phyloP scores from a whole-genome alignment of 768 basidiomycete species.

The Tubosaeta sp. region DNA sequence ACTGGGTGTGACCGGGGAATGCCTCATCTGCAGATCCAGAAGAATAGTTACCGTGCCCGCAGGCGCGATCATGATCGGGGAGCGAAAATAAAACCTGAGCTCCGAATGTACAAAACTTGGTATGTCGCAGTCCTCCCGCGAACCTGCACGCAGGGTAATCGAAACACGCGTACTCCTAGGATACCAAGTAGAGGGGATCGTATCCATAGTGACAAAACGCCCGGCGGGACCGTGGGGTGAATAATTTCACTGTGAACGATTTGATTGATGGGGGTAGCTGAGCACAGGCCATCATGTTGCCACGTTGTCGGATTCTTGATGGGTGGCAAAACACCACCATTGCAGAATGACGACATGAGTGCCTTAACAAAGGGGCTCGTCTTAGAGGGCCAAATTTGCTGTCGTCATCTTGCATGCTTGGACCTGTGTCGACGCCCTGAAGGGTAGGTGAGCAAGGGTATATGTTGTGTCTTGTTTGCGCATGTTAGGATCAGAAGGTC shows the following conservation, averaged over 20 bases:
- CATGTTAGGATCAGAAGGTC: constrained; percentile 29
- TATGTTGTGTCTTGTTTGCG: constrained; percentile 18
- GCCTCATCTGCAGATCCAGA: constrained; percentile 15
- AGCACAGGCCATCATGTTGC: constrained; percentile 10
- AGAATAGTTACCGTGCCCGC: constrained; percentile 4
- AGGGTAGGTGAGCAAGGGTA: not conserved
- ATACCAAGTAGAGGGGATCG: not conserved
- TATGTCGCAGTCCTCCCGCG: constrained; percentile 2
- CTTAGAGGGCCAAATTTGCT: not conserved
- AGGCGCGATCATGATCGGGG: constrained; percentile 22
- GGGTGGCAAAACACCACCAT: constrained; percentile 7
- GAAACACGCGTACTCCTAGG: not conserved
- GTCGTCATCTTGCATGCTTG: not conserved
- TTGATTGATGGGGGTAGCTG: constrained; percentile 3
- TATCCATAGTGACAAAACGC: not conserved
- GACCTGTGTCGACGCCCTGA: not conserved
- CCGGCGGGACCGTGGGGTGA: not conserved
- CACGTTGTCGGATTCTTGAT: constrained; percentile 19
- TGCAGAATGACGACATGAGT: constrained; percentile 16
- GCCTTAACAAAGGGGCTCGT: constrained; percentile 1
- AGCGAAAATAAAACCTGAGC: constrained; percentile 1
- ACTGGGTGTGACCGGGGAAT: not conserved
- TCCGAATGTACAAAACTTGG: constrained; percentile 1
- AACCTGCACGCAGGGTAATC: not conserved
- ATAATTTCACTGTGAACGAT: not conserved